These are phyloP conservation scores for Cladosporium velox DNA, from an alignment of 2,329 filamentous ascomycete species.

Conservation along the genomic window DNA sequence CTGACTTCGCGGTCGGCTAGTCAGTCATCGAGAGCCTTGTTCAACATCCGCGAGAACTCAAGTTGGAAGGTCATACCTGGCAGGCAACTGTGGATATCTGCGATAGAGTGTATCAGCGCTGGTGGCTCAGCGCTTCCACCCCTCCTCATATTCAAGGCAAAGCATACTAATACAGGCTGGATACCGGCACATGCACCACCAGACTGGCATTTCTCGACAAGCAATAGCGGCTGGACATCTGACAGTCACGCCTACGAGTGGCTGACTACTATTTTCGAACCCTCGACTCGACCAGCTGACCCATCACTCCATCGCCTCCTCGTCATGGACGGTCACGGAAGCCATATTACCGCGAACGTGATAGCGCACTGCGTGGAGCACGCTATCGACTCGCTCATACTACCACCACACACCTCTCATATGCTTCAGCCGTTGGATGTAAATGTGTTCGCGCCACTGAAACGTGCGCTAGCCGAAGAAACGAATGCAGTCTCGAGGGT, in stretches of 20 bases:
- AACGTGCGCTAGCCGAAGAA: slow-evolving; percentile 17
- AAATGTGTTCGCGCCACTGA: slow-evolving; percentile 20
- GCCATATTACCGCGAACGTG: slow-evolving; percentile 23
- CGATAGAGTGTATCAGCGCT: slow-evolving; percentile 23
- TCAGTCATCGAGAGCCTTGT: slow-evolving; percentile 20
- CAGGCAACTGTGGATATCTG: slow-evolving; percentile 23
- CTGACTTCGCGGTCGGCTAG: slow-evolving; percentile 18
- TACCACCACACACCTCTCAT: slow-evolving; percentile 22
- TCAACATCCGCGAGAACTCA: slow-evolving; percentile 19
- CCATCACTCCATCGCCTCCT: slow-evolving; percentile 1
- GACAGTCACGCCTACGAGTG: not conserved
- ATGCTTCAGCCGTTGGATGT: slow-evolving; percentile 24
- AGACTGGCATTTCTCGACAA: not conserved
- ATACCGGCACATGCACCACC: not conserved
- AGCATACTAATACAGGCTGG: not conserved
- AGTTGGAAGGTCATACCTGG: slow-evolving; percentile 21
- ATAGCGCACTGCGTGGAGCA: slow-evolving; percentile 21
- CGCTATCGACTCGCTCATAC: slow-evolving; percentile 19
- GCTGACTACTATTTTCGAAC: not conserved
- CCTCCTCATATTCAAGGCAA: not conserved
- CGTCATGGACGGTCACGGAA: slow-evolving; percentile 21
- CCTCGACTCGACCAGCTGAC: not conserved
- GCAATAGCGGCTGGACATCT: not conserved
- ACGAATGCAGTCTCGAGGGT: slow-evolving; percentile 4
- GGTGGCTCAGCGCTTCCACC: too few species aligned